phyloP scores from a whole-genome alignment of 2,329 filamentous ascomycete genomes.

The Pseudogymnoascus sp. region DNA sequence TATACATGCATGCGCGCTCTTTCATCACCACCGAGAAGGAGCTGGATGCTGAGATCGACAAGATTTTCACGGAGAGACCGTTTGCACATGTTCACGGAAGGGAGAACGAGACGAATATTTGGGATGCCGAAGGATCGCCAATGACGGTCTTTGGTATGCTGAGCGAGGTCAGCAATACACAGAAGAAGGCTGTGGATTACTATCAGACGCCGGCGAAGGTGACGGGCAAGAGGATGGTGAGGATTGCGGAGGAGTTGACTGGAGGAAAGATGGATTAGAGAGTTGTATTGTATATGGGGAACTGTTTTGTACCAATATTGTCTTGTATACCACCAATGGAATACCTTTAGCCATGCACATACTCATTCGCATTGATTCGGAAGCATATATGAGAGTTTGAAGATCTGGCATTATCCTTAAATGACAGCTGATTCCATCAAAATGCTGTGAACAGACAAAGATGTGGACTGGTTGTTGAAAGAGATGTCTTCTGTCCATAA shows the following conservation, averaged over 20 bases:
- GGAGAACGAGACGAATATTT: constrained; percentile 21
- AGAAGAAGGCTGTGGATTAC: constrained; percentile 28
- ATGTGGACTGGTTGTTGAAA: neutral
- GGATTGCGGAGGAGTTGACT: constrained; percentile 57
- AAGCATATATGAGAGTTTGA: neutral
- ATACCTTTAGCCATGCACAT: constrained; percentile 2
- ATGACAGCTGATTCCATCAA: too few species aligned
- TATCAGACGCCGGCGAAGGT: constrained; percentile 25
- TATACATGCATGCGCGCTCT: constrained; percentile 79
- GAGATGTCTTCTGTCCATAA: neutral
- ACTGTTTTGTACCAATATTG: constrained; percentile 1
- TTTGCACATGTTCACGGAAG: constrained; percentile 9
- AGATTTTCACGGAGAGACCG: constrained; percentile 55
- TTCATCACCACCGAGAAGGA: constrained; percentile 82
- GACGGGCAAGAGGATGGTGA: constrained; percentile 49
- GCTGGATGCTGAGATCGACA: constrained; percentile 63
- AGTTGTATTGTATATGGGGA: constrained; percentile 4
- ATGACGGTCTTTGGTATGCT: constrained; percentile 42
- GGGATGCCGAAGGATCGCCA: constrained; percentile 27
- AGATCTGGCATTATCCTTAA: neutral
- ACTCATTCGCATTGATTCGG: neutral
- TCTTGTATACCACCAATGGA: constrained; percentile 5
- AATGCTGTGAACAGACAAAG: too few species aligned
- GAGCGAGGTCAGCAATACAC: constrained; percentile 24
- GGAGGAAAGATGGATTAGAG: constrained; percentile 48